Percentiles rank a stretch among this genome's conserved stretches.
Conservation (phyloP, 352 stramenopile genomes). For the Blastocystis sp. region DNA sequence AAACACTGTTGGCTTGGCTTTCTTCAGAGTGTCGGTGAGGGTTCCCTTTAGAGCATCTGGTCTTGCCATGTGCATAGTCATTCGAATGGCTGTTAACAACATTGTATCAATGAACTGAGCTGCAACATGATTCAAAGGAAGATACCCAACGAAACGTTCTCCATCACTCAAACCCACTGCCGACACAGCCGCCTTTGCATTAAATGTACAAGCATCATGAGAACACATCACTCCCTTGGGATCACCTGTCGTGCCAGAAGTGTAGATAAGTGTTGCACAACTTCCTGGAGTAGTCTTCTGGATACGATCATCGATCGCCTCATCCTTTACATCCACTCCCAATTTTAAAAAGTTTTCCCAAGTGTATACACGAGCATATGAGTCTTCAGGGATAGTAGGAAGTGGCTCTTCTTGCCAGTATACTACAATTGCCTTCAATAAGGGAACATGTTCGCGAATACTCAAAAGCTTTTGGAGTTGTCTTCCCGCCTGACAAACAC, state of each 20-base stretch:
- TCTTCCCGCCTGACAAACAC: conserved; percentile 76
- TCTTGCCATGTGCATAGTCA: conserved; percentile 77
- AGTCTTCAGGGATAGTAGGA: conserved; percentile 70
- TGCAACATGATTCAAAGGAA: conserved; percentile 74
- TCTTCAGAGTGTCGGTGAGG: conserved; percentile 76
- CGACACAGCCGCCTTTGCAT: background rate
- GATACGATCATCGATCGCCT: conserved; percentile 68
- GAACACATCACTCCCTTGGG: conserved; percentile 72
- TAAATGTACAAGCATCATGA: conserved; percentile 70
- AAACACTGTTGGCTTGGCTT: conserved; percentile 79
- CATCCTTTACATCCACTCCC: conserved; percentile 59
- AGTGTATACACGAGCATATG: conserved; percentile 42
- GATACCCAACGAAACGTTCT: conserved; percentile 71
- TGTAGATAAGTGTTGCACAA: conserved; percentile 71
- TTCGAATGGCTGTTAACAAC: conserved; percentile 72
- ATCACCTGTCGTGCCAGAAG: conserved; percentile 70
- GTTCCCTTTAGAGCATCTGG: conserved; percentile 78
- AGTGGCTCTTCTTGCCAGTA: conserved; percentile 73
- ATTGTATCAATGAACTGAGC: conserved; percentile 73
- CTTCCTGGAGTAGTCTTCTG: conserved; percentile 58
- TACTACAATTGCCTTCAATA: conserved; percentile 78
- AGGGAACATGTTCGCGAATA: conserved; percentile 75
- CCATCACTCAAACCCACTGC: conserved; percentile 70
- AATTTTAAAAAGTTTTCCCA: conserved; percentile 71
- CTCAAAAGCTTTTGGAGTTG: conserved; percentile 79